Evolutionary conservation across 148 eudicot genomes (phyloP).

Genomic region (Heliamphora exappendiculata): DNA sequence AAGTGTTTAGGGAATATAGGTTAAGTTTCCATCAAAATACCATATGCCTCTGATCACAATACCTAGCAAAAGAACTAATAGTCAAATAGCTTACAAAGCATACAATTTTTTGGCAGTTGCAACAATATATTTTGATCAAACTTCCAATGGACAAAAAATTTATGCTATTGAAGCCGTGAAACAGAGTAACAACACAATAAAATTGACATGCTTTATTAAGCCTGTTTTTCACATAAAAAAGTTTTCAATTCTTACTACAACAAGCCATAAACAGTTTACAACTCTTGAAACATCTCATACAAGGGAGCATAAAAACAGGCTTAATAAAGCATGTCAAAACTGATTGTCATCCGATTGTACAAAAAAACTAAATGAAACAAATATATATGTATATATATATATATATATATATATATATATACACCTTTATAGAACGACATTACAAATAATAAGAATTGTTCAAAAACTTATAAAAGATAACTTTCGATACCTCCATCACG

Average conservation of each 20-base stretch:
- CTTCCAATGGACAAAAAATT: neutral
- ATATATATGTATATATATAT: neutral
- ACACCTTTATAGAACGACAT: neutral
- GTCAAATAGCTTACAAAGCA: neutral
- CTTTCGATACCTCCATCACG: conserved; percentile 41
- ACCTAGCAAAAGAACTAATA: neutral
- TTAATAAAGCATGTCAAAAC: neutral
- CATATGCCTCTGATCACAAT: neutral
- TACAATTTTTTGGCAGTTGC: neutral
- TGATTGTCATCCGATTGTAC: neutral
- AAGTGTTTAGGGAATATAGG: neutral
- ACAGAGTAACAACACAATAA: neutral
- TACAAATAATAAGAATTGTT: neutral
- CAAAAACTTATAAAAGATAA: neutral
- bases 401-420: neutral
- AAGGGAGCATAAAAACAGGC: neutral
- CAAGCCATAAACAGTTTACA: neutral
- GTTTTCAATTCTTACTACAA: neutral
- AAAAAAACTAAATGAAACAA: neutral
- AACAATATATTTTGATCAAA: neutral
- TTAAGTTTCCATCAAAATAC: neutral
- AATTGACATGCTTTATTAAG: neutral
- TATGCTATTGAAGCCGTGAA: neutral
- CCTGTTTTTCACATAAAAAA: neutral
- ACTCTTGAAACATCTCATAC: neutral